Evolutionary conservation across 2,329 filamentous ascomycete species (phyloP).

Genomic region (Fusarium newnesense): DNA sequence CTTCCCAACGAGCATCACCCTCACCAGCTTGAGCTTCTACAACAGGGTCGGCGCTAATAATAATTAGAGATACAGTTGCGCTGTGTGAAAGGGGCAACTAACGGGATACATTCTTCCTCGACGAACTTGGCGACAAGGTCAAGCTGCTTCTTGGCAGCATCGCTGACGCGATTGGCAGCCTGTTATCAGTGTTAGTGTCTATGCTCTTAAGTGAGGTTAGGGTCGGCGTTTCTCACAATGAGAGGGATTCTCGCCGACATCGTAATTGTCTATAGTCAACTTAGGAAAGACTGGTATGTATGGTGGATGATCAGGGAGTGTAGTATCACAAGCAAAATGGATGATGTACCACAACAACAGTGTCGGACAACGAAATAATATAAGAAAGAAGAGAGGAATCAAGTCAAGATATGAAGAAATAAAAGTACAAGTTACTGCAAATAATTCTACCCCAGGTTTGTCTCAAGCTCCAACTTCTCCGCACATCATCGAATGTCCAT

Average conservation of each 20-base stretch:
- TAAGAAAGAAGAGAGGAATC: background rate
- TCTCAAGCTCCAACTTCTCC: constrained; percentile 39
- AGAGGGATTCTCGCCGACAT: constrained; percentile 50
- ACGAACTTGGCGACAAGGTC: constrained; percentile 95
- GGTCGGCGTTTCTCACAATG: constrained; percentile 41
- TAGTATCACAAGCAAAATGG: background rate
- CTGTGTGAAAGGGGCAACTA: constrained; percentile 44
- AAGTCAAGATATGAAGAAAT: constrained; percentile 19
- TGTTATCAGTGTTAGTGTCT: constrained; percentile 39
- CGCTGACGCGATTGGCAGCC: constrained; percentile 75
- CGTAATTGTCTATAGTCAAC: constrained; percentile 1
- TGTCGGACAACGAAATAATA: background rate
- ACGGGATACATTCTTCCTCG: constrained; percentile 92
- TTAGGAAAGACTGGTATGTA: constrained; percentile 7
- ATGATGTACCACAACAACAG: background rate
- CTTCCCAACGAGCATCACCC: constrained; percentile 80
- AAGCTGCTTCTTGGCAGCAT: constrained; percentile 83
- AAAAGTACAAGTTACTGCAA: constrained; percentile 1
- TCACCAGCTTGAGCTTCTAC: constrained; percentile 82
- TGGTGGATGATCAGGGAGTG: constrained; percentile 1
- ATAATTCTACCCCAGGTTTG: constrained; percentile 32
- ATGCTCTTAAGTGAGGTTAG: background rate
- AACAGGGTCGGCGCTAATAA: constrained; percentile 76
- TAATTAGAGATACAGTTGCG: constrained; percentile 9
- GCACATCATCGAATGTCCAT: constrained; percentile 41